Evolutionary conservation across 805 yeast genomes (phyloP).

Genomic region (Starmerella sp.): DNA sequence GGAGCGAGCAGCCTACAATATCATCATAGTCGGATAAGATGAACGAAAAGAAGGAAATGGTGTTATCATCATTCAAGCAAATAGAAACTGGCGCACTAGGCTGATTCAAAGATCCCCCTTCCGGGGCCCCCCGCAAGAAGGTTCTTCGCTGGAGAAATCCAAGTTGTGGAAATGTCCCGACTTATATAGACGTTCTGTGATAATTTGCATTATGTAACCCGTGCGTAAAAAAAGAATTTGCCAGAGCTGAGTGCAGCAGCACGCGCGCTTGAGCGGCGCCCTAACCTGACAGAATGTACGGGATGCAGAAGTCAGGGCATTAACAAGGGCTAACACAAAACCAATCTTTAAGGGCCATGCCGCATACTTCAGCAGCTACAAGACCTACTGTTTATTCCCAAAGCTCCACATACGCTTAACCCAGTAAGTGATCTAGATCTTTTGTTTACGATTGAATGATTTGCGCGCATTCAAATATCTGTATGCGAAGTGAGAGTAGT

Average conservation of each 20-base stretch:
- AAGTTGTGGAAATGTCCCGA: background rate
- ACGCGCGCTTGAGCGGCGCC: background rate
- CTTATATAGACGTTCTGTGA: background rate
- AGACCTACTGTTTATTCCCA: no score
- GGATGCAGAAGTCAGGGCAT: background rate
- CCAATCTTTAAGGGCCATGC: background rate
- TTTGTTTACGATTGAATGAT: no score
- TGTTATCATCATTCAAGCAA: conserved; percentile 29
- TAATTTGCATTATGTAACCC: background rate
- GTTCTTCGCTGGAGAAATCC: background rate
- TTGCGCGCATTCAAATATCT: no score
- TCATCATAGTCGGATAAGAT: conserved; percentile 35
- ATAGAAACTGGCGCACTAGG: background rate
- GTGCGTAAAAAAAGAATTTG: conserved; percentile 2
- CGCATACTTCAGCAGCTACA: no score
- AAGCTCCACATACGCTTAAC: no score
- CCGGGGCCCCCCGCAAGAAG: conserved; percentile 13
- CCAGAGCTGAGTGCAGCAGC: background rate
- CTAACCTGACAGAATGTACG: background rate
- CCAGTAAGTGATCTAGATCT: no score
- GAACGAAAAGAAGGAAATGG: conserved; percentile 29
- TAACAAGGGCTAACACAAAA: background rate
- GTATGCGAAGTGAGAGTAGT: no score
- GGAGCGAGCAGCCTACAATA: conserved; percentile 29
- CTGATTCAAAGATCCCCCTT: conserved; percentile 3